Percentiles rank a stretch among this genome's conserved stretches.
phyloP scores from a whole-genome alignment of 2,329 filamentous ascomycete genomes.

The Ceratocystiopsis minuta region DNA sequence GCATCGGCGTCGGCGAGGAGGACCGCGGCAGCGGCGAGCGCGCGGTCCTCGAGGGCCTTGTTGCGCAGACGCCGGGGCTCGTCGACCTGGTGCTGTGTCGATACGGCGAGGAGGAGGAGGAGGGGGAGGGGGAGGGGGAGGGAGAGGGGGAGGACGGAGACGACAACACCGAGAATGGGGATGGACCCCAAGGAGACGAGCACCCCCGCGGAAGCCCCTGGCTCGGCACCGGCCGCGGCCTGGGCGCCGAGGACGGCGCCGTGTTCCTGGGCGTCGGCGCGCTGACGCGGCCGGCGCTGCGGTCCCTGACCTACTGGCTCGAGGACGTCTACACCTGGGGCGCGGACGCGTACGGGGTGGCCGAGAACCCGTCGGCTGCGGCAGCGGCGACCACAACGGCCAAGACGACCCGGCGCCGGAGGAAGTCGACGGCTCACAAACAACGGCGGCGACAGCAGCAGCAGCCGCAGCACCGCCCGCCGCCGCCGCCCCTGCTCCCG shows the following conservation, averaged over 20 bases:
- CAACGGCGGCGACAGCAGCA: neutral
- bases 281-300: constrained; percentile 51
- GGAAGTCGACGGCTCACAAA: constrained; percentile 9
- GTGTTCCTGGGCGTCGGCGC: constrained; percentile 70
- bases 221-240: constrained; percentile 54
- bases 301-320: constrained; percentile 68
- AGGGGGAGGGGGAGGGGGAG: neutral
- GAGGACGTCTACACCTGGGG: constrained; percentile 76
- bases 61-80: constrained; percentile 61
- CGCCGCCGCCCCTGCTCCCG: constrained; percentile 6
- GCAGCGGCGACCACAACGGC: constrained; percentile 23
- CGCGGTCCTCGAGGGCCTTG: constrained; percentile 81
- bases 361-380: constrained; percentile 55
- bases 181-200: neutral
- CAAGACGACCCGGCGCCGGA: constrained; percentile 11
- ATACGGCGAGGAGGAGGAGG: constrained; percentile 38
- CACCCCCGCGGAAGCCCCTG: constrained; percentile 26
- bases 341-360: constrained; percentile 67
- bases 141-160: neutral
- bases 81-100: constrained; percentile 76
- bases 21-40: constrained; percentile 85
- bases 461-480: neutral
- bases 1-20: constrained; percentile 88
- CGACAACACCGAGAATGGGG: neutral
- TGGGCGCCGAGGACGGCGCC: constrained; percentile 59